Base-by-base conservation (phyloP, 768 basidiomycete genomes). In the Tricholoma sp. region DNA sequence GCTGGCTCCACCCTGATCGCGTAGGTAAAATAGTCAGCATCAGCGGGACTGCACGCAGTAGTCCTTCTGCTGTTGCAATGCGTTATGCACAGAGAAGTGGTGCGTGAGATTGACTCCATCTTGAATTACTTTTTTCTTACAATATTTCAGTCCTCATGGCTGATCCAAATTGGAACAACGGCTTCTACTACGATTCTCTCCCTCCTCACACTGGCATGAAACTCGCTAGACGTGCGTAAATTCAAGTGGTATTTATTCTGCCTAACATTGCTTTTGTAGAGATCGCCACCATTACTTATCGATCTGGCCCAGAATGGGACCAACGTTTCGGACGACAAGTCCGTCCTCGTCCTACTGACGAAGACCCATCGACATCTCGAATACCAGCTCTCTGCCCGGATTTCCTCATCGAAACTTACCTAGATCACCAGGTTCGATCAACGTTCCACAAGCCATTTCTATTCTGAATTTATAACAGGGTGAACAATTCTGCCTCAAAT, bases 131-230 rank as follows among this genome's bases (percentile, higher is more conserved):
- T 35, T n/a, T 16, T 22, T 14, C 31, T 18, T 50, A 34, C 61
- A 24, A 7, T 34, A 16, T 34, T 22, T n/a, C 60, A 98, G 97
- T 99, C 16, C 83, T 99, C 54, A 99, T 99, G 97, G 91, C 96
- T 1, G 97, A 99, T 72, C 96, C 96, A 0, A 98, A 98, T 61
- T 99, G 97, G 97, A 99, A 98, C 59, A 87, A 94, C 34, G 97
- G 97, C 4, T 98, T 96, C 72, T 99, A 99, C 70, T 99, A 99
- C 68, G 92, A 96, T 58, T 79, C 81, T 7, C 69, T 95, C n/a
- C 97, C 97, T 1, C 97, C 97, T 0, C 97, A 99, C 68, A 91
- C 86, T 1, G 97, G 97, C 27, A 98, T 99, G 94, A 99, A 99
- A 70, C 83, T 99, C 18, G 97, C 97, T 24, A 83, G 97, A 62